Conservation (phyloP, 352 stramenopile genomes). For the Aphanomyces cochlioides region DNA sequence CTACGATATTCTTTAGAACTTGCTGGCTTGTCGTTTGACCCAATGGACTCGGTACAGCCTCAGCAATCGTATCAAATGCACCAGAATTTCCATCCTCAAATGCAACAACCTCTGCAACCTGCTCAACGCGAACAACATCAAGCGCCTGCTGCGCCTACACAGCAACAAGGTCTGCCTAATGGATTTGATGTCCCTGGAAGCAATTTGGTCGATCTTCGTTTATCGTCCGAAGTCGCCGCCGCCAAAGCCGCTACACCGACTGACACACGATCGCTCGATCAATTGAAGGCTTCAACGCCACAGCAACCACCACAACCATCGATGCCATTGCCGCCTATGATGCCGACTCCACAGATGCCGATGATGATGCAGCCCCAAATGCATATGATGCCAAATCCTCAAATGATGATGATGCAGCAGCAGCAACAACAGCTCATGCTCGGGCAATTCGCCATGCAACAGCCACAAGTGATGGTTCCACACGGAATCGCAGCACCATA, state of each 20-base stretch:
- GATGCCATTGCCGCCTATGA: constrained; percentile 6
- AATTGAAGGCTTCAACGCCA: constrained; percentile 8
- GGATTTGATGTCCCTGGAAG: constrained; percentile 26
- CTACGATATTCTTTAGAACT: constrained; percentile 19
- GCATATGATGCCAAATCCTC: constrained; percentile 23
- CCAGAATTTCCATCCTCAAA: constrained; percentile 4
- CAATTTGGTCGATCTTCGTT: constrained; percentile 25
- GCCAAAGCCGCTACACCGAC: constrained; percentile 6
- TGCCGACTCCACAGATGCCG: constrained; percentile 1
- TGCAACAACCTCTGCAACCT: constrained; percentile 14
- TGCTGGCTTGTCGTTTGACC: constrained; percentile 26
- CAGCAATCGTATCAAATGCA: constrained; percentile 8
- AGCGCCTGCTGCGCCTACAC: neutral
- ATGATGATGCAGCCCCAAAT: constrained; percentile 18
- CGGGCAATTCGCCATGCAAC: neutral
- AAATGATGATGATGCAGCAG: neutral
- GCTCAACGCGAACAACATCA: constrained; percentile 10
- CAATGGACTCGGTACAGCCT: neutral
- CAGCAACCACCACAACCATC: neutral
- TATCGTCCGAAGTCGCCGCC: constrained; percentile 21
- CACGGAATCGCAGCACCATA: too few species aligned
- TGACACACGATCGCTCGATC: constrained; percentile 22
- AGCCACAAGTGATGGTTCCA: constrained; percentile 17
- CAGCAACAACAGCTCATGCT: neutral
- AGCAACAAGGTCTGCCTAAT: neutral